Percentiles rank a stretch among this genome's conserved stretches.
These are phyloP conservation scores for Saturnispora kantuleensis DNA, from an alignment of 805 yeast genomes.

Conservation along the genomic window DNA sequence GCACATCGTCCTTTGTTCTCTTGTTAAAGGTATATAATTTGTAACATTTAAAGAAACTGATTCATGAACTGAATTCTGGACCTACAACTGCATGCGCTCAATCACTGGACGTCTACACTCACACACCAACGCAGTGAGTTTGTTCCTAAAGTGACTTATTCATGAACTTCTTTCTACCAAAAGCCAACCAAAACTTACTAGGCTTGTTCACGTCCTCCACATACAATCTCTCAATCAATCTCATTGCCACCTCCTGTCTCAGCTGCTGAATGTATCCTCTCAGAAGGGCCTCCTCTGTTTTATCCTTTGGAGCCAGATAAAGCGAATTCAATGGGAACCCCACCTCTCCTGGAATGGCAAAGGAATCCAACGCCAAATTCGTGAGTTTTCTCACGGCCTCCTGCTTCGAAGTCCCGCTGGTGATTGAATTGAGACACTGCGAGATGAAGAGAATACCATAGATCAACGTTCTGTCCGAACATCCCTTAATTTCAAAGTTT, in stretches of 20 bases:
- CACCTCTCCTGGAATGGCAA: constrained; percentile 89
- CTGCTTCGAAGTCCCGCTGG: constrained; percentile 34
- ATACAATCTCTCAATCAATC: constrained; percentile 69
- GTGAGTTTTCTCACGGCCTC: constrained; percentile 66
- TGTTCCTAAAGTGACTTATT: constrained; percentile 57
- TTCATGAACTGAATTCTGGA: background rate
- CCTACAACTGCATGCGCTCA: background rate
- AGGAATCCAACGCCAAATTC: constrained; percentile 78
- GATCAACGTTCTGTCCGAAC: constrained; percentile 84
- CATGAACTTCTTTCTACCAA: constrained; percentile 92
- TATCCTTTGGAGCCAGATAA: constrained; percentile 62
- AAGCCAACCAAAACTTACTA: constrained; percentile 91
- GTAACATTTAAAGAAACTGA: too few species aligned
- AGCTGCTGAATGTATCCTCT: constrained; percentile 81
- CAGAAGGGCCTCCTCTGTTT: constrained; percentile 68
- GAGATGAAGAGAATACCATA: constrained; percentile 88
- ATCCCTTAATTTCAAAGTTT: constrained; percentile 93
- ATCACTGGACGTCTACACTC: too few species aligned
- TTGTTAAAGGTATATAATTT: too few species aligned
- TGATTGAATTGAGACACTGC: constrained; percentile 66
- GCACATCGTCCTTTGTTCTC: too few species aligned
- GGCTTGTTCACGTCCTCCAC: constrained; percentile 51
- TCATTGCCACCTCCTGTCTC: constrained; percentile 83
- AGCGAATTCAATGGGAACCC: constrained; percentile 86
- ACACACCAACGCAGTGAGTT: too few species aligned